Evolutionary conservation across 2,329 filamentous ascomycete genomes (phyloP).

Genomic region (Thielaviopsis cerberus): DNA sequence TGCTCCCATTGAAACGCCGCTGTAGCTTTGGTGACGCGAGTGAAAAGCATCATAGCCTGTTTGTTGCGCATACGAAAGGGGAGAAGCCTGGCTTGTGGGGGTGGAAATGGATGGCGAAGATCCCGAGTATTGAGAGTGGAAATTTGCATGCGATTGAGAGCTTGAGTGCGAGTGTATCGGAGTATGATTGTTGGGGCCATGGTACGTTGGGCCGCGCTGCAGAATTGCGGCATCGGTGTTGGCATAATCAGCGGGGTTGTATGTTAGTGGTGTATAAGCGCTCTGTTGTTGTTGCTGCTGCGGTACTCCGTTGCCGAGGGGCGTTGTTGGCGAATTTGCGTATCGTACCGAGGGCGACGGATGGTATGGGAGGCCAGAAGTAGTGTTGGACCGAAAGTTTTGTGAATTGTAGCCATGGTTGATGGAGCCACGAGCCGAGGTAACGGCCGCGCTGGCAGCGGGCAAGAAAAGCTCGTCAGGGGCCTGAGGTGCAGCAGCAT

Average conservation of each 20-base stretch:
- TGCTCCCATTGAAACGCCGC: not conserved
- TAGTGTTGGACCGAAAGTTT: constrained; percentile 3
- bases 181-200: constrained; percentile 28
- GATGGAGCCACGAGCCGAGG: constrained; percentile 12
- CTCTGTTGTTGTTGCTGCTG: constrained; percentile 18
- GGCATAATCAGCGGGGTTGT: constrained; percentile 43
- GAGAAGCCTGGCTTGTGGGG: constrained; percentile 6
- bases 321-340: constrained; percentile 4
- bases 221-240: constrained; percentile 21
- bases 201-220: constrained; percentile 33
- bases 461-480: constrained; percentile 9
- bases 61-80: not conserved
- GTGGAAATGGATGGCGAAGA: not conserved
- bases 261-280: constrained; percentile 48
- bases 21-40: constrained; percentile 3
- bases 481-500: constrained; percentile 11
- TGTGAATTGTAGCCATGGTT: constrained; percentile 13
- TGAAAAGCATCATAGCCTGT: not conserved
- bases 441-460: constrained; percentile 7
- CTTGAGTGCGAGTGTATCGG: constrained; percentile 17
- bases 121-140: constrained; percentile 2
- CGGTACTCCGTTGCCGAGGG: constrained; percentile 5
- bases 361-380: constrained; percentile 11
- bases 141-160: constrained; percentile 8
- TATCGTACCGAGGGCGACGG: constrained; percentile 14